Evolutionary conservation across 176 grass and related monocot genomes (phyloP).

Genomic region (Eleusine indica): DNA sequence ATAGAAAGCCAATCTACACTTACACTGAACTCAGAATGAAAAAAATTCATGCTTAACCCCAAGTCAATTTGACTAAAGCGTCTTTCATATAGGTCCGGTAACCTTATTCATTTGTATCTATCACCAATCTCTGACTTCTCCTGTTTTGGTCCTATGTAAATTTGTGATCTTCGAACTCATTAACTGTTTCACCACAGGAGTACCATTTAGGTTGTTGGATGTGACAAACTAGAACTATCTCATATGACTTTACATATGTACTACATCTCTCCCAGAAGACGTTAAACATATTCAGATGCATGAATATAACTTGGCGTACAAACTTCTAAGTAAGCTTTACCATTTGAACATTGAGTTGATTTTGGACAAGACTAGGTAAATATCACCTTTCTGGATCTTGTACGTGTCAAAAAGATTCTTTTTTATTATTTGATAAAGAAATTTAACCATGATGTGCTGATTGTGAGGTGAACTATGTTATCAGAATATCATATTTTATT

Average conservation of each 20-base stretch:
- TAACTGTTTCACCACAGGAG: neutral
- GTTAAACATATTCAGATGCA: neutral
- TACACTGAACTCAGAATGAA: too few relatives aligned
- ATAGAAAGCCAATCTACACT: too few relatives aligned
- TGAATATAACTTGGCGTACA: neutral
- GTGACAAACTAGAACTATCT: neutral
- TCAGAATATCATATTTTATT: too few relatives aligned
- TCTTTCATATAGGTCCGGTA: too few relatives aligned
- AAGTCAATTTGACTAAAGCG: too few relatives aligned
- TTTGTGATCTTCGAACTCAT: neutral
- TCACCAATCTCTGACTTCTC: neutral
- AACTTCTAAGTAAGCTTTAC: neutral
- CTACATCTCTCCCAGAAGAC: neutral
- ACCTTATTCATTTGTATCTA: neutral
- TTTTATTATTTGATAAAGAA: too few relatives aligned
- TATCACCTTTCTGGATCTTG: neutral
- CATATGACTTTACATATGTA: neutral
- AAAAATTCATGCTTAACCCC: too few relatives aligned
- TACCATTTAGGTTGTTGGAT: neutral
- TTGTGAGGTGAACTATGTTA: too few relatives aligned
- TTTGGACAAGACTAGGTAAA: constrained; percentile 10
- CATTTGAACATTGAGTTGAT: neutral
- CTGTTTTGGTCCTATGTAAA: constrained; percentile 20
- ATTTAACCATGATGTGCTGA: too few relatives aligned
- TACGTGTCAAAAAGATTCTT: too few relatives aligned